Evolutionary conservation across 1,139 yeast species (phyloP).

Genomic region (Yamadazyma friedrichii): DNA sequence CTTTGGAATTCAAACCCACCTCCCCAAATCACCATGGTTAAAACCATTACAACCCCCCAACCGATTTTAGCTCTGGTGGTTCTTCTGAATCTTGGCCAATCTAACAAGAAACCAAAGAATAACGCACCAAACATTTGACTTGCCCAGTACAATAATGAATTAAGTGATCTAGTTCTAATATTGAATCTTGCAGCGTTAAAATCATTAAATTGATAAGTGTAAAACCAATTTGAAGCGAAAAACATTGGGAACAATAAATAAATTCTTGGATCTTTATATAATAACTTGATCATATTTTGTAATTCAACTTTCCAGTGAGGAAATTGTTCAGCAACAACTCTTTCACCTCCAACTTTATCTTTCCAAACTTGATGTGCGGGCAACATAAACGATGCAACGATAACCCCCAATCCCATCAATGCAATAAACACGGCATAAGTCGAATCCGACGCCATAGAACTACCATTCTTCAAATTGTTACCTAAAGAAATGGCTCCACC

Average conservation of each 20-base stretch:
- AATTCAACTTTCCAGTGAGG: constrained; percentile 52
- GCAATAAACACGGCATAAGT: constrained; percentile 60
- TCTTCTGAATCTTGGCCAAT: constrained; percentile 41
- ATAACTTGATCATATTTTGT: constrained; percentile 36
- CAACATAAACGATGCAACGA: constrained; percentile 43
- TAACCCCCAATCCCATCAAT: constrained; percentile 49
- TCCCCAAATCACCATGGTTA: constrained; percentile 57
- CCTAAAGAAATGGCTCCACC: constrained; percentile 60
- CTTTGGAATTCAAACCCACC: constrained; percentile 58
- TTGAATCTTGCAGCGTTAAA: constrained; percentile 58
- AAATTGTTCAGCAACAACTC: constrained; percentile 42
- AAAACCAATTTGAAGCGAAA: constrained; percentile 64
- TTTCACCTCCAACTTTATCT: constrained; percentile 34
- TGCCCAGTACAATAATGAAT: constrained; percentile 61
- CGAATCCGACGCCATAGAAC: constrained; percentile 47
- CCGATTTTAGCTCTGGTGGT: constrained; percentile 48
- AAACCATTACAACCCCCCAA: constrained; percentile 39
- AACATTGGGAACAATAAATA: constrained; percentile 58
- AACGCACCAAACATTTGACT: constrained; percentile 61
- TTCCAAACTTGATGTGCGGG: constrained; percentile 51
- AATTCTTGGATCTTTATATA: constrained; percentile 48
- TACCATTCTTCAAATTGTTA: constrained; percentile 40
- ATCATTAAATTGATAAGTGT: constrained; percentile 63
- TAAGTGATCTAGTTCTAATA: constrained; percentile 58
- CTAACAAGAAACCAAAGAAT: constrained; percentile 48